Evolutionary conservation across 2,329 filamentous ascomycete genomes (phyloP).

Genomic region (Trichoderma atroviride): DNA sequence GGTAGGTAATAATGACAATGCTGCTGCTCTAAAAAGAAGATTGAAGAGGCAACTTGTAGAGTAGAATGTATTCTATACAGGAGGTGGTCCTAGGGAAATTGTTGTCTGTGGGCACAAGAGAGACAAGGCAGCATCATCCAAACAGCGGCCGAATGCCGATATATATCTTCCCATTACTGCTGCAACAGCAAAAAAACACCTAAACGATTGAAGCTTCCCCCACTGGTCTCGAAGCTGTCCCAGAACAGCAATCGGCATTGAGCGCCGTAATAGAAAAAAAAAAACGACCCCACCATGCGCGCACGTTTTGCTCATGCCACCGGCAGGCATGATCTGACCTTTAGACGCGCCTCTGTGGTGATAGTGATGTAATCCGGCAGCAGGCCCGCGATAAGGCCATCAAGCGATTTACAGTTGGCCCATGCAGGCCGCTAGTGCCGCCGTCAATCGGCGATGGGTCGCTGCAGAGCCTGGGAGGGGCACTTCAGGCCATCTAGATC

Average conservation of each 20-base stretch:
- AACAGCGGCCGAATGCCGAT: not conserved
- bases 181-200: not conserved
- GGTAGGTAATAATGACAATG: not conserved
- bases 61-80: not conserved
- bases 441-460: not conserved
- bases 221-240: not conserved
- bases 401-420: conserved; percentile 13
- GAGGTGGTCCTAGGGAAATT: not conserved
- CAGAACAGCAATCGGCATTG: not conserved
- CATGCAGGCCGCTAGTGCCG: conserved; percentile 12
- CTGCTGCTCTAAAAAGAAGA: not conserved
- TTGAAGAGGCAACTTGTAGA: not conserved
- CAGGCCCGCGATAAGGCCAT: not conserved
- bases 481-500: conserved; percentile 1
- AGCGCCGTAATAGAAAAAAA: not conserved
- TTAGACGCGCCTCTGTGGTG: conserved; percentile 19
- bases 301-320: conserved; percentile 18
- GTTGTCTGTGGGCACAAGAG: not conserved
- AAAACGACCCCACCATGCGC: not conserved
- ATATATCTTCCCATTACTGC: not conserved
- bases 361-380: conserved; percentile 25
- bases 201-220: not conserved
- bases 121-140: not conserved
- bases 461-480: not conserved
- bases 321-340: conserved; percentile 20